Base-by-base conservation (phyloP, 495 filamentous ascomycete species). In the Aspergillus cavernicola region DNA sequence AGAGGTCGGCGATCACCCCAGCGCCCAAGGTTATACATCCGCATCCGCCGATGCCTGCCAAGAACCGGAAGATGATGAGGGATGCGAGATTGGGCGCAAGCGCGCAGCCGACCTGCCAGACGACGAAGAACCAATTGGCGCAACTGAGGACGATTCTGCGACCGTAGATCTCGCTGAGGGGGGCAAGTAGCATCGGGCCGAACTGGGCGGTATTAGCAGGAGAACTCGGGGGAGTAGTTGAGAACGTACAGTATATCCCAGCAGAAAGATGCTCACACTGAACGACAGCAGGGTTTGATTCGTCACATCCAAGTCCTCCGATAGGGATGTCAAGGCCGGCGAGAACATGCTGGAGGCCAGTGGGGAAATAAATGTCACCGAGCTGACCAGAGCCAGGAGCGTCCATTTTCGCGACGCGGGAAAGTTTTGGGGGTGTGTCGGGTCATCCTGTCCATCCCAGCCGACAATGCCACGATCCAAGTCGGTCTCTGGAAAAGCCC, bases 341-440 rank as follows among this genome's bases (percentile, higher is more conserved):
- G 88, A 81, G 15, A 91, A 81, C 78, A 92, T 90, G 39, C 82
- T 82, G 13, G 81, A 85, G 2, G 82, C 82, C 0, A 85, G 71
- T 0, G 73, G 68, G 6, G 68, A 70, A 13, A 75, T 54, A 41
- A 85, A 72, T 8, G 79, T 81, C 41, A 75, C 61, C n/a, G 60
- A 58, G 31, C 68, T 72, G 36, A 74, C 60, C 4, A 76, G 58
- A 1, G 28, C 56, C 0, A 72, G 57, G 8, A 70, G 43, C 1
- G 26, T 44, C 64, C 66, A 70, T 67, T 82, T 81, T 43, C 67
- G 70, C 9, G 55, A 49, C 0, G 52, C 11, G 3, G 74, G 28
- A 55, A 86, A 89, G 62, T 90, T 90, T 62, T 85, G 74, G 0
- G 87, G 87, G 67, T 88, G 86, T 13, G 76, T 62, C 0, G 84